Evolutionary conservation across 1,139 yeast genomes (phyloP).

Genomic region (Spathaspora sp.): DNA sequence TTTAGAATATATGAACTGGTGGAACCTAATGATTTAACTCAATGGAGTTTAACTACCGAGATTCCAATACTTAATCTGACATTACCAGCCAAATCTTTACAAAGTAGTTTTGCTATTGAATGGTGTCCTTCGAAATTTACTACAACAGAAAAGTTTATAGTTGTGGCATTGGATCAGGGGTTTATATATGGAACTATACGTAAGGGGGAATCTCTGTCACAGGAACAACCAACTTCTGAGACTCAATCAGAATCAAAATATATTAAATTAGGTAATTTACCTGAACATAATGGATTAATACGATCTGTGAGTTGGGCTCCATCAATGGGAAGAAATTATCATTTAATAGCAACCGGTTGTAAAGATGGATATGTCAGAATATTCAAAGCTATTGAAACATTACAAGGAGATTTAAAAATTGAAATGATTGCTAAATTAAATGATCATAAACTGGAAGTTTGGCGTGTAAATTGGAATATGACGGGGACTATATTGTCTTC

Average conservation of each 20-base stretch:
- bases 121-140: constrained; percentile 94
- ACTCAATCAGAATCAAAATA: constrained; percentile 21
- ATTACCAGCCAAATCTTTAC: constrained; percentile 75
- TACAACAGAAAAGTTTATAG: constrained; percentile 71
- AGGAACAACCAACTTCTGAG: too few relatives aligned
- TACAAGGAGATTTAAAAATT: constrained; percentile 32
- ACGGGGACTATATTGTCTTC: constrained; percentile 92
- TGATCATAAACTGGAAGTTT: constrained; percentile 87
- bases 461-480: constrained; percentile 94
- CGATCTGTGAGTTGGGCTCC: constrained; percentile 97
- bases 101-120: constrained; percentile 80
- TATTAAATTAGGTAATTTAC: constrained; percentile 41
- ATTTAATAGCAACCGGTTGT: constrained; percentile 90
- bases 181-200: constrained; percentile 64
- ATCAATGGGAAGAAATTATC: constrained; percentile 87
- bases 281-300: constrained; percentile 85
- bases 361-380: constrained; percentile 91
- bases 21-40: constrained; percentile 81
- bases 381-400: constrained; percentile 60
- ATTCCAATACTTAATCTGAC: constrained; percentile 58
- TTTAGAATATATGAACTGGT: constrained; percentile 83
- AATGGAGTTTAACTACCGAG: constrained; percentile 80
- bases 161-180: constrained; percentile 86
- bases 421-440: constrained; percentile 44
- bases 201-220: too few relatives aligned